Conservation (phyloP, 805 yeast genomes). For the Yarrowia bubula region DNA sequence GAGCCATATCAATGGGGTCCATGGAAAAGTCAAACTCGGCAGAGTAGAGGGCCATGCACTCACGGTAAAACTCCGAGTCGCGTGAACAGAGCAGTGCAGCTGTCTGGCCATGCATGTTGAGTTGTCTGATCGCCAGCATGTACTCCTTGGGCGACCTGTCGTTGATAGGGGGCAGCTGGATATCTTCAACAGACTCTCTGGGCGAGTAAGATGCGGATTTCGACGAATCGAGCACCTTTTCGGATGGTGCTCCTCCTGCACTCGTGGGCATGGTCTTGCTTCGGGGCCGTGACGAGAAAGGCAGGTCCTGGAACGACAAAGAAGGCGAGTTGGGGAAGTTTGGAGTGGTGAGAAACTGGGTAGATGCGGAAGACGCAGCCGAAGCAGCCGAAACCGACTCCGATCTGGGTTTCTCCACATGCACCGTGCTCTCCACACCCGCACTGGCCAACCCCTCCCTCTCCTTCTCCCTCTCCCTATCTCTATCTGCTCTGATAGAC, state of each 20-base stretch:
- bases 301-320: conserved; percentile 13
- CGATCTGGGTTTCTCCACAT: not conserved
- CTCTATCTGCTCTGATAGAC: not conserved
- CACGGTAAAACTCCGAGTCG: conserved; percentile 36
- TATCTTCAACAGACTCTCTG: conserved; percentile 15
- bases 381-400: not conserved
- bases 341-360: conserved; percentile 1
- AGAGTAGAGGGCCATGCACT: conserved; percentile 38
- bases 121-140: conserved; percentile 32
- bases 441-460: too few relatives aligned
- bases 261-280: conserved; percentile 11
- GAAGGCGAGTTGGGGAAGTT: conserved; percentile 4
- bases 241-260: not conserved
- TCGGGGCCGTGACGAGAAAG: conserved; percentile 5
- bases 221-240: conserved; percentile 16
- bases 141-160: conserved; percentile 8
- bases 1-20: conserved; percentile 64
- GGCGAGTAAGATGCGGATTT: conserved; percentile 20
- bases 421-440: not conserved
- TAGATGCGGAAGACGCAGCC: not conserved
- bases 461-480: not conserved
- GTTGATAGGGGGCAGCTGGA: conserved; percentile 2
- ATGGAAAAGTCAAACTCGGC: conserved; percentile 49
- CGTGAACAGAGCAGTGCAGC: conserved; percentile 39
- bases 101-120: conserved; percentile 30